These are phyloP conservation scores for Niveomyces coronatus DNA, from an alignment of 2,329 filamentous ascomycete species.

Conservation along the genomic window DNA sequence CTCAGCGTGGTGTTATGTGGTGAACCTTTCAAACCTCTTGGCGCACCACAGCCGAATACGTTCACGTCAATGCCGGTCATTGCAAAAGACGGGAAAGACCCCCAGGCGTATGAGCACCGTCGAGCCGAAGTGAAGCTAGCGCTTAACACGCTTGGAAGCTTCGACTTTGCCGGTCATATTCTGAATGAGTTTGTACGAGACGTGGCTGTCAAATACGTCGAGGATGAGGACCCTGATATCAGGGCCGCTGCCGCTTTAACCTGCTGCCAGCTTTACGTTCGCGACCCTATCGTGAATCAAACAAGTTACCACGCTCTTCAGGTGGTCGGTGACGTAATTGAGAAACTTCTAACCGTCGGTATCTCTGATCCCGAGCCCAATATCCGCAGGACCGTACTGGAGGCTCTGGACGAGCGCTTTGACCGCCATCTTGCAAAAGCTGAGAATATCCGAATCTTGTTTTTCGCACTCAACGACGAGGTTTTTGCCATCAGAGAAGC, in stretches of 20 bases:
- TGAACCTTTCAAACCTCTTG: conserved; percentile 82
- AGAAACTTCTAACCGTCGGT: conserved; percentile 88
- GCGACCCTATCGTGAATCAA: conserved; percentile 95
- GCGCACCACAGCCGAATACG: conserved; percentile 76
- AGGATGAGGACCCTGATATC: conserved; percentile 89
- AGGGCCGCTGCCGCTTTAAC: conserved; percentile 91
- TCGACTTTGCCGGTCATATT: conserved; percentile 87
- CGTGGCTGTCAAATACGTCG: conserved; percentile 95
- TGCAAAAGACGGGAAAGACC: conserved; percentile 77
- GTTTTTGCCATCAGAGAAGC: conserved; percentile 87
- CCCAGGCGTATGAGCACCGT: conserved; percentile 65
- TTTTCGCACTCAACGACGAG: conserved; percentile 93
- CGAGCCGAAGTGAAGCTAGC: conserved; percentile 88
- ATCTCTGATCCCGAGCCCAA: conserved; percentile 85
- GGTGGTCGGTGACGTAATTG: conserved; percentile 95
- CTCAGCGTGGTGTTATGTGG: conserved; percentile 89
- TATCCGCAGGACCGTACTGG: conserved; percentile 80
- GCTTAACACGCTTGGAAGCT: conserved; percentile 91
- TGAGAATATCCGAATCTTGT: conserved; percentile 91
- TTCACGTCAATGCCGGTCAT: conserved; percentile 72
- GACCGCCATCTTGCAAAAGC: conserved; percentile 95
- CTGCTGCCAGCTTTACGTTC: conserved; percentile 93
- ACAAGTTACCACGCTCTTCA: conserved; percentile 95
- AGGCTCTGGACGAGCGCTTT: conserved; percentile 85
- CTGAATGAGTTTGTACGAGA: conserved; percentile 98